Conservation (phyloP, 192 early-diverging fungal species). For the Coemansia sp. region DNA sequence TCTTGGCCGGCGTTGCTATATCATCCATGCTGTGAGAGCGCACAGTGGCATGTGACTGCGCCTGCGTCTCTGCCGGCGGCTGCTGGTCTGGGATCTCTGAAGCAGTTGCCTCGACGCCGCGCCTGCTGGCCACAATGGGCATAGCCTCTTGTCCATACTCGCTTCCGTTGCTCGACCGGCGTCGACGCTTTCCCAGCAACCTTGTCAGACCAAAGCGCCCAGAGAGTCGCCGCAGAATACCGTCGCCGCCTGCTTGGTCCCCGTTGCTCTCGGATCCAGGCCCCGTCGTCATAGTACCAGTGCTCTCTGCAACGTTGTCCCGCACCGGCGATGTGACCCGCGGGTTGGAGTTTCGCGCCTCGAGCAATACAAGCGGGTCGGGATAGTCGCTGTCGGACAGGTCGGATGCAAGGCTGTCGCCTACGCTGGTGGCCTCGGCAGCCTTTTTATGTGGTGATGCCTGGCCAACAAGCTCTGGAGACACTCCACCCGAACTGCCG, state of each 20-base stretch:
- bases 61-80: neutral
- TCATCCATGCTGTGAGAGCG: constrained; percentile 1
- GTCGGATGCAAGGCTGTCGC: neutral
- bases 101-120: neutral
- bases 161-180: constrained; percentile 5
- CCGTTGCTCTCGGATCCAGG: too few species aligned
- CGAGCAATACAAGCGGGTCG: constrained; percentile 5
- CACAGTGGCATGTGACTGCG: neutral
- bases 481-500: too few species aligned
- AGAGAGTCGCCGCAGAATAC: too few species aligned
- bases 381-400: constrained; percentile 10
- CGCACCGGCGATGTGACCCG: neutral
- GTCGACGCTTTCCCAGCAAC: constrained; percentile 42
- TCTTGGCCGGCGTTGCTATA: neutral
- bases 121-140: constrained; percentile 17
- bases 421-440: too few species aligned
- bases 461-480: too few species aligned
- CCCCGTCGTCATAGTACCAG: too few species aligned
- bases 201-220: too few species aligned
- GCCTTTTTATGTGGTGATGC: too few species aligned
- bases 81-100: neutral
- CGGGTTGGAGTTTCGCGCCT: neutral
- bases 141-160: constrained; percentile 18
- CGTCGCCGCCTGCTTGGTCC: too few species aligned
- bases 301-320: neutral